Evolutionary conservation across 2,329 filamentous ascomycete species (phyloP), one percentile per base, ranked within the genome.

Genomic region (Lecanicillium sp.): DNA sequence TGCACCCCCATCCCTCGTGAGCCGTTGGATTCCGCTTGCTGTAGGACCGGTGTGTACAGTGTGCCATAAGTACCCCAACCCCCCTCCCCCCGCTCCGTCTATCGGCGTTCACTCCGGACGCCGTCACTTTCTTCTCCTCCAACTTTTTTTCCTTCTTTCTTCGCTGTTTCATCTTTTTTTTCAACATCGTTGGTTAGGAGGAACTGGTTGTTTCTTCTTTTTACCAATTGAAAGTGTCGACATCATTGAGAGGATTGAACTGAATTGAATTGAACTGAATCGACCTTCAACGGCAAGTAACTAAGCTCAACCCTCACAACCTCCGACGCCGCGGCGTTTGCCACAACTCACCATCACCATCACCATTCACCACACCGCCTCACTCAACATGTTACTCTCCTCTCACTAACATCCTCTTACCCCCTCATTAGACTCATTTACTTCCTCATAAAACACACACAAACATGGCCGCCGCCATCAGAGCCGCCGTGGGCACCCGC

Each of bases 381-480:
- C 43, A 14, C 10, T 11, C 24, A 5, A n/a, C 26, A 27, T 17
- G 3, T 27, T 27, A 14, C 19, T 10, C 20, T 5, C 17, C n/a
- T 20, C 20, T 46, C n/a, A 17, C 32, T 35, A 17, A 24, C 5
- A 14, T 17, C 17, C 17, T n/a, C 26, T 10, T 5, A 11, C 11
- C n/a, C 5, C 20, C 29, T 36, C 7, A 4, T 26, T 21, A 21
- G n/a, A 12, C 29, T 23, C 20, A 15, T 38, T 20, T 11, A 35
- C 41, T 4, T 21, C 26, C n/a, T 29, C 26, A 29, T 7, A 29
- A 29, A 29, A 29, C 7, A 29, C 7, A 29, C 7, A 29, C 7
- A 38, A 19, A 12, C 6, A 48, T 48, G 45, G 45, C 45, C 23
- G 45, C 44, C 23, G 33, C 49, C 23, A 43, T 51, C 23, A 41